Evolutionary conservation across 805 yeast genomes (phyloP).

Genomic region (Spathaspora boniae): DNA sequence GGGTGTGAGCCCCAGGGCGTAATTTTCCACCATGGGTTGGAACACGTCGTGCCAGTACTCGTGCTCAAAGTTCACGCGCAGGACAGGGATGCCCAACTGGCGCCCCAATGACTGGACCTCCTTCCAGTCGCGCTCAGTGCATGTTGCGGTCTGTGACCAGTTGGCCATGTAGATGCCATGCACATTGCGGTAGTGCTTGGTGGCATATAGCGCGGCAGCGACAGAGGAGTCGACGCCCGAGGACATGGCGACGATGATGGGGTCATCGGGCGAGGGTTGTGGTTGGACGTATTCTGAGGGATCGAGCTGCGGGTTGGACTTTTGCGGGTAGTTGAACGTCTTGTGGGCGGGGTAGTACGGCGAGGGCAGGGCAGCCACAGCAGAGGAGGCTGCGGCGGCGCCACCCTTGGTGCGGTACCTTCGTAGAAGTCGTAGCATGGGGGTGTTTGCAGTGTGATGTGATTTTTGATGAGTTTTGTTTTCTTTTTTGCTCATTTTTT

Average conservation of each 20-base stretch:
- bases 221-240: constrained; percentile 96
- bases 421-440: no score
- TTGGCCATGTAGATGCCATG: constrained; percentile 91
- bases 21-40: constrained; percentile 81
- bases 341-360: constrained; percentile 8
- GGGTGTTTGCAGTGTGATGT: not conserved
- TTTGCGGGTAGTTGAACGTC: not conserved
- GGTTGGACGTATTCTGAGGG: constrained; percentile 29
- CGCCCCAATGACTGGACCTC: constrained; percentile 68
- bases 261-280: constrained; percentile 51
- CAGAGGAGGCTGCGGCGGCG: no score
- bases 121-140: constrained; percentile 87
- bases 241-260: constrained; percentile 84
- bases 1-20: constrained; percentile 76
- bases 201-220: constrained; percentile 67
- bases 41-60: constrained; percentile 94
- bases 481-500: constrained; percentile 1
- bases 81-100: constrained; percentile 63
- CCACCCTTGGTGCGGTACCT: no score
- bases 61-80: constrained; percentile 76
- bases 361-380: constrained; percentile 2
- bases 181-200: constrained; percentile 54
- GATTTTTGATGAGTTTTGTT: constrained; percentile 1
- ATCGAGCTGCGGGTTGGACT: constrained; percentile 2
- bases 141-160: constrained; percentile 68